These are phyloP conservation scores for Coemansia reversa DNA, from an alignment of 192 early-diverging fungal genomes.

Conservation along the genomic window DNA sequence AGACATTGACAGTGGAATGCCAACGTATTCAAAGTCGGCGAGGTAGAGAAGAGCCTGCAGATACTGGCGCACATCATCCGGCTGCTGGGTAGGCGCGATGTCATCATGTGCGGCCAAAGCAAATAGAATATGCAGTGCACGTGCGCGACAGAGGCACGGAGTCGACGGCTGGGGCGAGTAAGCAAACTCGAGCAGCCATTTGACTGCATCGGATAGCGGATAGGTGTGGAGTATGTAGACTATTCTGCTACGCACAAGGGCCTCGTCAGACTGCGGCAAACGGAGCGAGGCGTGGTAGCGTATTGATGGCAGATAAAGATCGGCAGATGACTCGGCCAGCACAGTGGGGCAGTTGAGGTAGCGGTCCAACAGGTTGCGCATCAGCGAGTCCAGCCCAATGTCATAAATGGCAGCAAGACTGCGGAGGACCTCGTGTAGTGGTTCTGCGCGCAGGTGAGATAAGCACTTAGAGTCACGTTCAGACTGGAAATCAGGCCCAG, in stretches of 20 bases:
- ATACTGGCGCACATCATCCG: conserved; percentile 50
- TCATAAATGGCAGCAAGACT: conserved; percentile 39
- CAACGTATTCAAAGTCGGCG: conserved; percentile 69
- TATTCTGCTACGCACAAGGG: conserved; percentile 53
- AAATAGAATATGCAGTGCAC: conserved; percentile 62
- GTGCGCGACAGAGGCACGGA: conserved; percentile 58
- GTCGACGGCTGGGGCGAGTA: conserved; percentile 45
- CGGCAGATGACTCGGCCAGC: conserved; percentile 5
- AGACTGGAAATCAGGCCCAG: neutral
- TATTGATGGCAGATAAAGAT: conserved; percentile 34
- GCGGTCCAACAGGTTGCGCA: conserved; percentile 26
- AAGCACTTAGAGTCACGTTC: neutral
- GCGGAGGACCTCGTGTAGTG: conserved; percentile 28
- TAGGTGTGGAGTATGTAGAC: conserved; percentile 54
- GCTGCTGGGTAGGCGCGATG: conserved; percentile 36
- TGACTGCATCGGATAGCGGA: conserved; percentile 37
- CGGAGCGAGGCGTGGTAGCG: conserved; percentile 36
- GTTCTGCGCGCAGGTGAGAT: neutral
- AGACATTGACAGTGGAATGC: conserved; percentile 57
- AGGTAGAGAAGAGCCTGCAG: conserved; percentile 65
- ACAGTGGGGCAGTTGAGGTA: conserved; percentile 31
- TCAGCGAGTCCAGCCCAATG: conserved; percentile 27
- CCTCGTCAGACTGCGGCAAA: conserved; percentile 33
- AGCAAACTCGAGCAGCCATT: conserved; percentile 54
- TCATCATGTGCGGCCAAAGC: conserved; percentile 53